A percentile compares a stretch with the other conserved stretches of the same genome.
These are phyloP conservation scores for Zygosaccharomyces sapae DNA, from an alignment of 1,139 yeast genomes.

Conservation along the genomic window DNA sequence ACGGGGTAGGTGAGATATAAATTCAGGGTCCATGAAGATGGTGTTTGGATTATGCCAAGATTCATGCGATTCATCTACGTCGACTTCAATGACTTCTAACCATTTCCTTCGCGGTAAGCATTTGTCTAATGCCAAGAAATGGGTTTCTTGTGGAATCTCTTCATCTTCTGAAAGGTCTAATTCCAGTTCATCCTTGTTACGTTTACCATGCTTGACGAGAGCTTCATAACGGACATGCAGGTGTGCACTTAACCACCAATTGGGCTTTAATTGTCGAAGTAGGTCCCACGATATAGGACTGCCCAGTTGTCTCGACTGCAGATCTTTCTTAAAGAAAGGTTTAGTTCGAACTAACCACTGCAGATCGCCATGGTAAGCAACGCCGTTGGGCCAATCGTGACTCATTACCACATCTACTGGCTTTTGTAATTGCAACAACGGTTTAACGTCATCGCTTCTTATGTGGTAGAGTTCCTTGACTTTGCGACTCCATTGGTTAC, in stretches of 20 bases:
- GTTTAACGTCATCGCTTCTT: slow-evolving; percentile 58
- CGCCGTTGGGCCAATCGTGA: slow-evolving; percentile 95
- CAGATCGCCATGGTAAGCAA: slow-evolving; percentile 61
- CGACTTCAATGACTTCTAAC: slow-evolving; percentile 45
- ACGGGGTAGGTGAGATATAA: slow-evolving; percentile 43
- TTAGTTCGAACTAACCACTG: slow-evolving; percentile 49
- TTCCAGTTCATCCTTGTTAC: slow-evolving; percentile 23
- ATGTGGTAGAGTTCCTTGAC: slow-evolving; percentile 68
- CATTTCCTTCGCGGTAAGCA: slow-evolving; percentile 61
- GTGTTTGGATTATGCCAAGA: slow-evolving; percentile 17
- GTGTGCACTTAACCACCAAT: slow-evolving; percentile 85
- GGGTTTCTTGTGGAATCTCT: slow-evolving; percentile 37
- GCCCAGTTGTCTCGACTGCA: slow-evolving; percentile 60
- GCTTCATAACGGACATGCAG: slow-evolving; percentile 76
- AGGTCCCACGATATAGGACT: slow-evolving; percentile 65
- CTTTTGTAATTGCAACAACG: slow-evolving; percentile 42
- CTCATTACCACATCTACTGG: slow-evolving; percentile 49
- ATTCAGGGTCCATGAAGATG: slow-evolving; percentile 45
- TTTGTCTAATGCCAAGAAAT: slow-evolving; percentile 80
- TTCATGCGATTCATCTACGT: slow-evolving; percentile 32
- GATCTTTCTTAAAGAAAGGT: slow-evolving; percentile 65
- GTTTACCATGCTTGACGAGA: slow-evolving; percentile 37
- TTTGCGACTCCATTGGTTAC: slow-evolving; percentile 43
- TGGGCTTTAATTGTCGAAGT: slow-evolving; percentile 54
- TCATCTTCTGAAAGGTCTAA: slow-evolving; percentile 15